Evolutionary conservation across 805 yeast genomes (phyloP).

Genomic region (Sugiyamaella qingdaonensis): DNA sequence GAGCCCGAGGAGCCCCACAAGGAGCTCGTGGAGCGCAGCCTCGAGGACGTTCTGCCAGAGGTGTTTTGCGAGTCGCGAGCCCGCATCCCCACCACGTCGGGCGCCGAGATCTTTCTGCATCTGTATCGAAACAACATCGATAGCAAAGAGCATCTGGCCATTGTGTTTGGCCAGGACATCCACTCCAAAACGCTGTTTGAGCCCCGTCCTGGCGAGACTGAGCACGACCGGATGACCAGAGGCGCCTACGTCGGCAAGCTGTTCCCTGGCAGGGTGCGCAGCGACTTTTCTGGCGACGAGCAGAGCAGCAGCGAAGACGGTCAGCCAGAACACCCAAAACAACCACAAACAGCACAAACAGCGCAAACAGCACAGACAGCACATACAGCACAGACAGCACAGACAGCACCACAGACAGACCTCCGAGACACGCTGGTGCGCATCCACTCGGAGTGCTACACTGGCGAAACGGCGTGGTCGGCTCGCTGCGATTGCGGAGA

Average conservation of each 20-base stretch:
- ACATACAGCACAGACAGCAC: slow-evolving; percentile 1
- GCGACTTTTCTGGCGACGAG: slow-evolving; percentile 27
- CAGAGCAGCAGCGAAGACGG: background rate
- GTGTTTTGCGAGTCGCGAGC: slow-evolving; percentile 93
- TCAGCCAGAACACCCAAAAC: background rate
- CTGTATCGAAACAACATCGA: slow-evolving; percentile 82
- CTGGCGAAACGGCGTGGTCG: slow-evolving; percentile 99
- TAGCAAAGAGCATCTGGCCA: slow-evolving; percentile 91
- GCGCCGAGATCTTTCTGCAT: slow-evolving; percentile 91
- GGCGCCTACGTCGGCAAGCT: slow-evolving; percentile 94
- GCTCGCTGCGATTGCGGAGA: slow-evolving; percentile 99
- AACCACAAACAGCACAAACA: background rate
- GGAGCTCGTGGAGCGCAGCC: slow-evolving; percentile 14
- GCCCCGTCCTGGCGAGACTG: slow-evolving; percentile 65
- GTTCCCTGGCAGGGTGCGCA: slow-evolving; percentile 75
- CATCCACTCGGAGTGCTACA: slow-evolving; percentile 95
- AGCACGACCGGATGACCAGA: slow-evolving; percentile 93
- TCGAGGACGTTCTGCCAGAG: slow-evolving; percentile 47
- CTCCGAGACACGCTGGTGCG: slow-evolving; percentile 53
- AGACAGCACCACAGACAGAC: background rate
- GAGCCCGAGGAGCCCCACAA: background rate
- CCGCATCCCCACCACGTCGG: slow-evolving; percentile 91
- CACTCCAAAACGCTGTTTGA: slow-evolving; percentile 70
- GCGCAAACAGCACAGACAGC: background rate
- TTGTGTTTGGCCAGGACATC: slow-evolving; percentile 91